Conservation (phyloP, 1,139 yeast genomes). For the Suhomyces chickasaworum region DNA sequence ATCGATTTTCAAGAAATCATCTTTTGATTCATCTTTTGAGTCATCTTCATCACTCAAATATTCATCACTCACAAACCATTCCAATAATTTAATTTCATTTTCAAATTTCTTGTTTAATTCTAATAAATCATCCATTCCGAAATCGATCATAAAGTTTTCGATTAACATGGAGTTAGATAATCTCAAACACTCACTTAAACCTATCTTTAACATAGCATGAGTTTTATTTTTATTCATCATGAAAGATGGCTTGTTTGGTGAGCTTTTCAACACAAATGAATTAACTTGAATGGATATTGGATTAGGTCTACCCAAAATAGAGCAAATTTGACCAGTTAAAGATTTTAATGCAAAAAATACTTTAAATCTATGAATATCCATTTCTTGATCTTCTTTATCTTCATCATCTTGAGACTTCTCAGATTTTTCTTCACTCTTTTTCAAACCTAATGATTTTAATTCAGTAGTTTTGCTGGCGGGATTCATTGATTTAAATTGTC, state of each 20-base stretch:
- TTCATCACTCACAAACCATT: slow-evolving; percentile 26
- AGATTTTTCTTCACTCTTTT: slow-evolving; percentile 1
- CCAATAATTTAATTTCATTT: slow-evolving; percentile 40
- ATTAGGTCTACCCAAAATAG: slow-evolving; percentile 57
- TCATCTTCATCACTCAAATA: slow-evolving; percentile 17
- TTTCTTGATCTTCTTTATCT: slow-evolving; percentile 28
- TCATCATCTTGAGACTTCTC: slow-evolving; percentile 8
- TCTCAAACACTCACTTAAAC: slow-evolving; percentile 52
- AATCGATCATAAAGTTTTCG: slow-evolving; percentile 53
- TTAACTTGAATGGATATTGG: slow-evolving; percentile 56
- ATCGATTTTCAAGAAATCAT: slow-evolving; percentile 25
- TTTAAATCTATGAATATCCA: slow-evolving; percentile 40
- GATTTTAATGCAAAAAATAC: slow-evolving; percentile 55
- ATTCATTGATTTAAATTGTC: slow-evolving; percentile 25
- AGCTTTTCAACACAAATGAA: slow-evolving; percentile 33
- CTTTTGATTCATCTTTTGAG: background rate
- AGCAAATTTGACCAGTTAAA: slow-evolving; percentile 51
- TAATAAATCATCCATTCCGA: slow-evolving; percentile 41
- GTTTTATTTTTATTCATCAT: slow-evolving; percentile 30
- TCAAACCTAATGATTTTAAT: slow-evolving; percentile 1
- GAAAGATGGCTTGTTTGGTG: slow-evolving; percentile 20
- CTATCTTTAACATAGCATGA: slow-evolving; percentile 42
- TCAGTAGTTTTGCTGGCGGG: slow-evolving; percentile 10
- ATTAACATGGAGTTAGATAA: slow-evolving; percentile 53
- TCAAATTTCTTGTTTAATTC: slow-evolving; percentile 44